Evolutionary conservation across 2,329 filamentous ascomycete genomes (phyloP).

Genomic region (Ciborinia camelliae): DNA sequence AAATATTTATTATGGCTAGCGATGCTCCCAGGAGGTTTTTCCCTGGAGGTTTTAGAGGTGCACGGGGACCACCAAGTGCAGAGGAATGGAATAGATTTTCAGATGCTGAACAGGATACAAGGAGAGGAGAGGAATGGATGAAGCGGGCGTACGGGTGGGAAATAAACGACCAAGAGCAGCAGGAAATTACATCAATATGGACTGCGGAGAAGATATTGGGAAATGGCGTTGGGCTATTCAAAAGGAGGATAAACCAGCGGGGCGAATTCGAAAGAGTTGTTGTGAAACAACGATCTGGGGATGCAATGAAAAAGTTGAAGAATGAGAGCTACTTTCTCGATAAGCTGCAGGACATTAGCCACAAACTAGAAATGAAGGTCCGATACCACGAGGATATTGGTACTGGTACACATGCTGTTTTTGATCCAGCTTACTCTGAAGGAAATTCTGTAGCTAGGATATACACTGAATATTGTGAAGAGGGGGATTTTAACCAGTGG

Average conservation of each 20-base stretch:
- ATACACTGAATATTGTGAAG: not conserved
- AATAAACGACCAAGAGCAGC: not conserved
- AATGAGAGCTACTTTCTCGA: not conserved
- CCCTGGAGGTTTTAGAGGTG: not conserved
- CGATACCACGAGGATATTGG: not conserved
- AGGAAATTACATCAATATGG: not conserved
- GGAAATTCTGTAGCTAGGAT: not conserved
- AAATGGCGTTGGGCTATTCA: not conserved
- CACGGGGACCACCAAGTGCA: not conserved
- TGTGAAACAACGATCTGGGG: not conserved
- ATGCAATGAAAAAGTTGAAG: not conserved
- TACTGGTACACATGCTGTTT: not conserved
- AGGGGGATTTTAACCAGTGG: not conserved
- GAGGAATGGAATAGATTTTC: not conserved
- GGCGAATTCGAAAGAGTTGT: not conserved
- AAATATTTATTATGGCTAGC: not conserved
- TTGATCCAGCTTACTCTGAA: not conserved
- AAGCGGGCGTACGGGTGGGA: not conserved
- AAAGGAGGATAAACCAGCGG: rapidly evolving
- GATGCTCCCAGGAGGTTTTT: not conserved
- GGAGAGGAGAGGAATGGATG: not conserved
- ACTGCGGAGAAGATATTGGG: not conserved
- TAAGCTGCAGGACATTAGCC: not conserved
- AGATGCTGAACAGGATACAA: not conserved
- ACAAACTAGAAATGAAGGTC: rapidly evolving